Evolutionary conservation across 1,139 yeast species (phyloP), one percentile per base, ranked within the genome.

Genomic region (Candida pseudoviswanathii): DNA sequence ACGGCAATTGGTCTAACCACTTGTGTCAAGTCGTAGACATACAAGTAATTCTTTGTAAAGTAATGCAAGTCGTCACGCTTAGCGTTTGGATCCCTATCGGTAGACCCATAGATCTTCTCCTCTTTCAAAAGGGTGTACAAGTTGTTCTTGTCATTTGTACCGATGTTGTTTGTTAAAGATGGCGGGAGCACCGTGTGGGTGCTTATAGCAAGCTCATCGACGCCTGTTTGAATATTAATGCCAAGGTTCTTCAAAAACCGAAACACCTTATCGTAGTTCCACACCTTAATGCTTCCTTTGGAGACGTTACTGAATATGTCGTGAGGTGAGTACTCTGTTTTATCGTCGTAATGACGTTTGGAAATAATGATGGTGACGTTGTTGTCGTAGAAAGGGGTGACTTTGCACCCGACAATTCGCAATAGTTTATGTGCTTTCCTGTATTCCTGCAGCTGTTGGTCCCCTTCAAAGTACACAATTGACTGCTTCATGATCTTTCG

Each of bases 81-180:
- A 4, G 96, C 92, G 56, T 77, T 80, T 21, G 96, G 95, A 65
- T 92, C 97, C 57, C 96, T 79, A 66, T 94, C 98, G 34, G 88
- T 81, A 1, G 96, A 88, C 7, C 97, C 97, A 63, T 84, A 83
- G 24, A 89, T 72, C 61, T 89, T 89, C 64, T 95, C 99, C 62
- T 89, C 92, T 54, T 84, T 84, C 57, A 92, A 78, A 56, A 94
- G 74, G 50, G 85, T 81, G 42, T 86, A 84, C 51, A 94, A 75
- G 50, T 73, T 75, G 30, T 66, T 66, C 32, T 41, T 45, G 38
- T 40, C 48, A 25, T 39, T 48, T 10, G 9, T 25, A 11, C 22
- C 26, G 30, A 5, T n/a, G n/a, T 38, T 46, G 33, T 39, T 43
- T 21, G 51, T 41, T 16, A 42, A 53, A 44, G 49, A 44, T 27